phyloP scores from a whole-genome alignment of 1,284 basidiomycete species.

The Apiotrichum siamense region DNA sequence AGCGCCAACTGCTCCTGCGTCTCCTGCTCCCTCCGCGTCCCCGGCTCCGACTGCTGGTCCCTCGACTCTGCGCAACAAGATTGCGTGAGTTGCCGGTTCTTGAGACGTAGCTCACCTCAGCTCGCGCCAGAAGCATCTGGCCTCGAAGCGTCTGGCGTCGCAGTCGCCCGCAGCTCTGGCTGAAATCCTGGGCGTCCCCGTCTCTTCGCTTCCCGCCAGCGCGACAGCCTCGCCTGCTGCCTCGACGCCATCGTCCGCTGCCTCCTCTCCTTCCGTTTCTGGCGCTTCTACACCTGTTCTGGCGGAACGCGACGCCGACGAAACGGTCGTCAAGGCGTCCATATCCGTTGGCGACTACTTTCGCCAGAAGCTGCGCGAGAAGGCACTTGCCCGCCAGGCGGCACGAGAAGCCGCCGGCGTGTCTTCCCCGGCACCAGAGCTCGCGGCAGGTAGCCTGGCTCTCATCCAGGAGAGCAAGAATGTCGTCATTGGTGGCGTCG shows the following conservation, averaged over 20 bases:
- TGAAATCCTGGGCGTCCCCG: constrained; percentile 45
- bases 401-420: constrained; percentile 12
- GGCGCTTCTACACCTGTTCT: background rate
- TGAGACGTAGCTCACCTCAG: constrained; percentile 19
- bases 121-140: constrained; percentile 41
- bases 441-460: constrained; percentile 25
- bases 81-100: constrained; percentile 36
- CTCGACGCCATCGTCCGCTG: constrained; percentile 19
- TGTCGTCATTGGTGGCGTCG: constrained; percentile 27
- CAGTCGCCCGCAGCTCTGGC: constrained; percentile 45
- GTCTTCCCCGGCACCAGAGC: constrained; percentile 10
- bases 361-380: constrained; percentile 43
- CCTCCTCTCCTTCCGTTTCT: constrained; percentile 17
- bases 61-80: constrained; percentile 31
- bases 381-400: constrained; percentile 36
- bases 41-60: constrained; percentile 23
- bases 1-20: constrained; percentile 16
- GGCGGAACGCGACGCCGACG: constrained; percentile 21
- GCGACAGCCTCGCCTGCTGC: constrained; percentile 10
- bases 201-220: constrained; percentile 32
- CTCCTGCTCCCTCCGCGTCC: constrained; percentile 10
- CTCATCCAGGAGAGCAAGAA: constrained; percentile 24
- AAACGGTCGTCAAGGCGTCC: constrained; percentile 32
- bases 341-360: constrained; percentile 47
- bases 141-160: constrained; percentile 42